Conservation (phyloP, 164 flowering plant genomes). For the Buxus sempervirens region DNA sequence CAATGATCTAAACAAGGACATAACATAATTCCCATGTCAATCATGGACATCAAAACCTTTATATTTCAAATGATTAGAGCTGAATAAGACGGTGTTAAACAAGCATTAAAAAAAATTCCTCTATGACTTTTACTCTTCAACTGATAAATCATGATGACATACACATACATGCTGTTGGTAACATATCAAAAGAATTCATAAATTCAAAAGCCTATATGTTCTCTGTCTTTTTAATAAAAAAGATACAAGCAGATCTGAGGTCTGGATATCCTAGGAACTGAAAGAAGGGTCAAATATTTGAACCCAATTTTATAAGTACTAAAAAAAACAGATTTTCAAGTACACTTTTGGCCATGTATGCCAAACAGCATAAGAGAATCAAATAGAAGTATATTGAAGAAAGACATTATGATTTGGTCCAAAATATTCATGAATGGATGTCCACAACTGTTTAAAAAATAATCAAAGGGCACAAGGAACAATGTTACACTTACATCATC, state of each 20-base stretch:
- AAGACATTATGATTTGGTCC: neutral
- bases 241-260: neutral
- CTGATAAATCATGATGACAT: no score
- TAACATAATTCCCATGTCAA: neutral
- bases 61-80: neutral
- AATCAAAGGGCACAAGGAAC: constrained; percentile 1
- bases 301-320: neutral
- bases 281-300: neutral
- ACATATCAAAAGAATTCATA: neutral
- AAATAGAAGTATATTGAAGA: neutral
- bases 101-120: neutral
- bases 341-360: neutral
- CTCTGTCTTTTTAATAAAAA: neutral
- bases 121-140: neutral
- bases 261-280: neutral
- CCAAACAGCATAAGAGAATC: neutral
- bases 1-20: neutral
- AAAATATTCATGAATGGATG: neutral
- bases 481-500: constrained; percentile 65
- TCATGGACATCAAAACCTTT: neutral
- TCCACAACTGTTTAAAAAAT: neutral
- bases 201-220: neutral
- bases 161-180: no score
- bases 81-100: neutral
- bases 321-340: neutral